A percentile compares a stretch with the other conserved stretches of the same genome.
Evolutionary conservation across 2,329 filamentous ascomycete species (phyloP).

Genomic region (Ophiognomonia clavigignenti-juglandacearum): DNA sequence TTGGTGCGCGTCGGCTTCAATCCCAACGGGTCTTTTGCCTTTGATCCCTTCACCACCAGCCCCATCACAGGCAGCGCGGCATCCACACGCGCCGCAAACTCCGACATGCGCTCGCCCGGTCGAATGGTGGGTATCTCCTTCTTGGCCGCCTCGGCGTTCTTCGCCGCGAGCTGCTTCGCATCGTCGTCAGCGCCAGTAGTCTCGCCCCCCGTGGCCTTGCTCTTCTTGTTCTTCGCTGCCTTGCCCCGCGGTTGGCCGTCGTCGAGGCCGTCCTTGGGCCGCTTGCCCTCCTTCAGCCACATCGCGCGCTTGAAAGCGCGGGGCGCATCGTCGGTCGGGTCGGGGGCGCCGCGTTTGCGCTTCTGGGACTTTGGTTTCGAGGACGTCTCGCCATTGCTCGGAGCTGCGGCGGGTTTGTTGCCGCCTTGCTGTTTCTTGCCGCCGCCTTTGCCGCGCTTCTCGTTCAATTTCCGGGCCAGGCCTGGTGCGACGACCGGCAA

Average conservation of each 20-base stretch:
- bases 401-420: conserved; percentile 22
- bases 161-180: conserved; percentile 17
- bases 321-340: conserved; percentile 70
- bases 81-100: conserved; percentile 80
- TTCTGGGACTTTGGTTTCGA: conserved; percentile 41
- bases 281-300: conserved; percentile 63
- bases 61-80: conserved; percentile 73
- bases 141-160: conserved; percentile 18
- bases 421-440: conserved; percentile 19
- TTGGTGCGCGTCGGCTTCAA: conserved; percentile 68
- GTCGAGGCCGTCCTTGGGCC: conserved; percentile 61
- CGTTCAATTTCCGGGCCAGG: not conserved
- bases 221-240: conserved; percentile 27
- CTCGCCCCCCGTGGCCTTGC: conserved; percentile 4
- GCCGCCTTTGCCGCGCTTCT: conserved; percentile 2
- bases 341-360: conserved; percentile 39
- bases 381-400: too few species aligned
- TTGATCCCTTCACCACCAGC: conserved; percentile 58
- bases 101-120: conserved; percentile 76
- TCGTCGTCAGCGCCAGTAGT: not conserved
- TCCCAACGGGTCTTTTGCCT: conserved; percentile 59
- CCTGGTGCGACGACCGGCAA: conserved; percentile 39
- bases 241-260: conserved; percentile 48
- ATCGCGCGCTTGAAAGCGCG: conserved; percentile 84
- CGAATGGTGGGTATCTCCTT: conserved; percentile 63